phyloP scores from a whole-genome alignment of 2,329 filamentous ascomycete species.

The Phymatotrichopsis omnivora region DNA sequence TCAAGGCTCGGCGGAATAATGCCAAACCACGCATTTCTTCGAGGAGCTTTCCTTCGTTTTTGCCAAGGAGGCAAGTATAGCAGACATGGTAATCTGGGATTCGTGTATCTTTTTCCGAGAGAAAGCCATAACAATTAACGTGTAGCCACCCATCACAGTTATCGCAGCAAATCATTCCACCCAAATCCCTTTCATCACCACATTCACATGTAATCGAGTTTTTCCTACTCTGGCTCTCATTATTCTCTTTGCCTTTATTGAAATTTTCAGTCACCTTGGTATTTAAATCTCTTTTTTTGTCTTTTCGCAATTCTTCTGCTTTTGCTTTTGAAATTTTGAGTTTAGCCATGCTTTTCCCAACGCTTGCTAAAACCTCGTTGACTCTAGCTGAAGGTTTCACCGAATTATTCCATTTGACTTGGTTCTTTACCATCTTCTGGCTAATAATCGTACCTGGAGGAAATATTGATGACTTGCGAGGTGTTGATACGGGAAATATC shows the following conservation, averaged over 20 bases:
- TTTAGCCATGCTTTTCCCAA: constrained; percentile 12
- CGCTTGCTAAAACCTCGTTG: constrained; percentile 1
- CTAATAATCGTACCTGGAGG: too few relatives aligned
- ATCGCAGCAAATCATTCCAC: constrained; percentile 29
- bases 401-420: neutral
- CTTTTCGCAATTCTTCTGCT: constrained; percentile 11
- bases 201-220: constrained; percentile 25
- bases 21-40: constrained; percentile 28
- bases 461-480: too few relatives aligned
- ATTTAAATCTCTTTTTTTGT: neutral
- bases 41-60: constrained; percentile 24
- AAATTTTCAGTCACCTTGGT: neutral
- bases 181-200: constrained; percentile 19
- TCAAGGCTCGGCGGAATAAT: constrained; percentile 26
- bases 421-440: too few relatives aligned
- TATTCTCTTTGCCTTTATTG: neutral
- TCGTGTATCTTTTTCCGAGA: constrained; percentile 23
- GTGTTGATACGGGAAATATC: too few relatives aligned
- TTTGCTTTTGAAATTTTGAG: constrained; percentile 17
- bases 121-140: constrained; percentile 31
- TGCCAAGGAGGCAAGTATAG: constrained; percentile 29
- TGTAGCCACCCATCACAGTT: constrained; percentile 31
- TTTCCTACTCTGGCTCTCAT: neutral
- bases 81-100: constrained; percentile 29
- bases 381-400: neutral